Conservation (phyloP, 768 basidiomycete genomes). For the Tulasnella sp. region DNA sequence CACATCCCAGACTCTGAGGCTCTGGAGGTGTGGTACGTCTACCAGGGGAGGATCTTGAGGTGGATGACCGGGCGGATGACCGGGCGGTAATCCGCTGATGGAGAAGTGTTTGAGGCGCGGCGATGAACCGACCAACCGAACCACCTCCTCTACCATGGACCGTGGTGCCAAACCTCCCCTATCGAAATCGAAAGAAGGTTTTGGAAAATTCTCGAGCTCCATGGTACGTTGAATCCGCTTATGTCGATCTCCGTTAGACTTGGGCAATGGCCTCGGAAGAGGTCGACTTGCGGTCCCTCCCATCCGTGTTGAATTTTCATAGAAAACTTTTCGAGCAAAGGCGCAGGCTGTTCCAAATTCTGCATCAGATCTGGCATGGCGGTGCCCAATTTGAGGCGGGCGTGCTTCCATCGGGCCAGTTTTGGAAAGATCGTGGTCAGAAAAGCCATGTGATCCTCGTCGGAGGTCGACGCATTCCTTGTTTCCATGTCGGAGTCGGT, state of each 20-base stretch:
- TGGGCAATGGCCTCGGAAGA: not conserved
- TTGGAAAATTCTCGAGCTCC: not conserved
- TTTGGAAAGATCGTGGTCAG: not conserved
- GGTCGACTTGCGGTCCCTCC: not conserved
- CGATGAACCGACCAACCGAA: not conserved
- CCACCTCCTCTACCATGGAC: not conserved
- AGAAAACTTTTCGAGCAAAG: not conserved
- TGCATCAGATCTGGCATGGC: not conserved
- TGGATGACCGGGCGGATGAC: too few species aligned
- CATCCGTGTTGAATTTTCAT: not conserved
- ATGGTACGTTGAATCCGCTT: not conserved
- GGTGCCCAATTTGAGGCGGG: not conserved
- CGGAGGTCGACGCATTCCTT: not conserved
- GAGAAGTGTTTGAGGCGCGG: not conserved
- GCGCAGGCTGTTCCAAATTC: not conserved
- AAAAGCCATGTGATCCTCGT: not conserved
- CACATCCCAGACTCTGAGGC: not conserved
- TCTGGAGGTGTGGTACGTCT: not conserved
- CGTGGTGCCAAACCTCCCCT: not conserved
- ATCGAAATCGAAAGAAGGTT: not conserved
- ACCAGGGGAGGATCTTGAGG: not conserved
- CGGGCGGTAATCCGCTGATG: not conserved
- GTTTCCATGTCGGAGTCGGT: not conserved
- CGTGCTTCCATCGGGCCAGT: not conserved
- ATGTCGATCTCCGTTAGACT: not conserved